A percentile compares a stretch with the other conserved stretches of the same genome.
These are phyloP conservation scores for Cercospora brassicicola DNA, from an alignment of 2,329 filamentous ascomycete species.

Conservation along the genomic window DNA sequence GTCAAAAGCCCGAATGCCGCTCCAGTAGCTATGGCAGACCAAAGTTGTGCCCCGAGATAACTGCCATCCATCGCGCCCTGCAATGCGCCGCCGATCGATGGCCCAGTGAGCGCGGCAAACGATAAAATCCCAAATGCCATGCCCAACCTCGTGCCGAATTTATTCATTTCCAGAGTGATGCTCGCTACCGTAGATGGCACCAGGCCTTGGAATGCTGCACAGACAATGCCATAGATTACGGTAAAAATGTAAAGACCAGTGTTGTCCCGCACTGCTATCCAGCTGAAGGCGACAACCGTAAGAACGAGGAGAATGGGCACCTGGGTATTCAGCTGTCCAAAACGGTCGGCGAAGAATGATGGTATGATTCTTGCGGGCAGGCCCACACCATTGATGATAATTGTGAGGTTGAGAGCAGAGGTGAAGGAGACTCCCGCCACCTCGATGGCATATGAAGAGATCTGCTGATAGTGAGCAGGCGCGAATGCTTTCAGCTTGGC, in stretches of 20 bases:
- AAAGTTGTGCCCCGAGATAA: constrained; percentile 48
- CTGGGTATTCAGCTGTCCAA: constrained; percentile 59
- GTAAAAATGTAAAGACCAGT: constrained; percentile 47
- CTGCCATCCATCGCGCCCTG: constrained; percentile 43
- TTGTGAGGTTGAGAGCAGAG: constrained; percentile 55
- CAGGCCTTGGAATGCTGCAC: constrained; percentile 48
- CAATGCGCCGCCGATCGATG: constrained; percentile 50
- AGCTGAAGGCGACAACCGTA: constrained; percentile 55
- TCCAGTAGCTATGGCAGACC: constrained; percentile 38
- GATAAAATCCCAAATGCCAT: constrained; percentile 51
- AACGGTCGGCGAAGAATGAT: constrained; percentile 55
- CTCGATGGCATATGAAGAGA: constrained; percentile 41
- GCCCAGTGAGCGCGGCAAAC: constrained; percentile 48
- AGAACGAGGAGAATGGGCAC: constrained; percentile 51
- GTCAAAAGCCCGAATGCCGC: constrained; percentile 25
- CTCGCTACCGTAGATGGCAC: constrained; percentile 47
- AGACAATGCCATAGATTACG: constrained; percentile 48
- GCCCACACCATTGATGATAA: constrained; percentile 61
- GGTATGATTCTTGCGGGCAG: constrained; percentile 55
- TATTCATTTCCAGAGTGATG: constrained; percentile 49
- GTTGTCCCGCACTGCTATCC: constrained; percentile 53
- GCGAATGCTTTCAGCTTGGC: neutral
- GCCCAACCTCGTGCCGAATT: constrained; percentile 49
- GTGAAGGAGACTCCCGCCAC: constrained; percentile 46
- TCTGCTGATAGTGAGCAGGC: constrained; percentile 16